Evolutionary conservation across 2,329 filamentous ascomycete species (phyloP), one percentile per base, ranked within the genome.

Genomic region (Diaporthe capsici): DNA sequence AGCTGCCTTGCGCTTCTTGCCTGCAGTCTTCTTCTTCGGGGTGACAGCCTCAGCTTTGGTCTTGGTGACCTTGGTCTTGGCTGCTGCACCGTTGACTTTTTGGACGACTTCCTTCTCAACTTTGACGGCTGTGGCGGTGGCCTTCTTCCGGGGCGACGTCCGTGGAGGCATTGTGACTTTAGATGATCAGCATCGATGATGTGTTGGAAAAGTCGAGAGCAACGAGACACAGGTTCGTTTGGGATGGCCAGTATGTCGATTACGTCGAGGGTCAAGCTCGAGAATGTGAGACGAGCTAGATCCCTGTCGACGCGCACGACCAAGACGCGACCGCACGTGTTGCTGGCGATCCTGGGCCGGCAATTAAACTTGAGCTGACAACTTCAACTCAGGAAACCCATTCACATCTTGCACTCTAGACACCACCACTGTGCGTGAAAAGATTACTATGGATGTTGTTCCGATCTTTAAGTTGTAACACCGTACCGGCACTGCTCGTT

Each of bases 31-130:
- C 79, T 80, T 71, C 77, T 76, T 9, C 78, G 71, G 47, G 8
- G 55, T 53, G 20, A n/a, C 53, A n/a, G 68, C 17, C 37, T 63
- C 39, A 25, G 51, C 75, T 42, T 81, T 79, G 31, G 79, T 81
- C 76, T 86, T 76, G 13, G 76, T 78, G 71, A 78, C 72, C 44
- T 80, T 79, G 61, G 79, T 77, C 47, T 79, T 82, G 10, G 77
- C 71, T 25, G 55, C 61, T 31, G 73, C 61, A 17, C 73, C 42
- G 47, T 76, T 77, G 37, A 72, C 73, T 60, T 78, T 78, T 37
- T 78, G 72, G 22, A 76, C 75, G 20, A 71, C 70, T 44, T 78
- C 76, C 42, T 78, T 75, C 39, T 75, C 74, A 20, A 78, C 77
- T 39, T 80, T 78, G 76, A 79, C 81, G 20, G 74, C 65, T 28